Conservation (phyloP, 2,329 filamentous ascomycete genomes). For the Achaetomium macrosporum region DNA sequence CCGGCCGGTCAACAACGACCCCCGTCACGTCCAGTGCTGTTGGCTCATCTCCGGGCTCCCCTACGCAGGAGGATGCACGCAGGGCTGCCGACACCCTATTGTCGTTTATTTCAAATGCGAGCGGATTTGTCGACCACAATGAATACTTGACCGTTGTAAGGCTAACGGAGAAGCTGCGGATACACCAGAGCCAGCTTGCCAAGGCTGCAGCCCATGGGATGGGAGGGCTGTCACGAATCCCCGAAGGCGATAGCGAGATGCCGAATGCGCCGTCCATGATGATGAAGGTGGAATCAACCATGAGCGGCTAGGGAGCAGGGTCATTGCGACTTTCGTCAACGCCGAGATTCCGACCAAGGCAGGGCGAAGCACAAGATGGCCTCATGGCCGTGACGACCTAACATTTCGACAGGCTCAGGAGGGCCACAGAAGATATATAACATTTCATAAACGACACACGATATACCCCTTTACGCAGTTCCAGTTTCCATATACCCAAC, state of each 20-base stretch:
- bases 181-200: slow-evolving; percentile 46
- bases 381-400: background rate
- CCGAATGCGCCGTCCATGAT: slow-evolving; percentile 32
- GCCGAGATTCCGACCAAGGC: background rate
- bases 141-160: slow-evolving; percentile 75
- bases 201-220: slow-evolving; percentile 33
- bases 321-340: background rate
- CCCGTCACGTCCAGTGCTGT: slow-evolving; percentile 34
- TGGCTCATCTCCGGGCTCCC: slow-evolving; percentile 56
- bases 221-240: slow-evolving; percentile 49
- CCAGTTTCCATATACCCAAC: slow-evolving; percentile 16
- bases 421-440: slow-evolving; percentile 9
- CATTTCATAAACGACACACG: slow-evolving; percentile 12
- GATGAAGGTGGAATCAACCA: slow-evolving; percentile 34
- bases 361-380: background rate
- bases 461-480: slow-evolving; percentile 11
- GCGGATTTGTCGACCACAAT: slow-evolving; percentile 66
- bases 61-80: slow-evolving; percentile 79
- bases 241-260: slow-evolving; percentile 52
- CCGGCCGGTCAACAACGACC: slow-evolving; percentile 21
- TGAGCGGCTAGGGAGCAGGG: slow-evolving; percentile 24
- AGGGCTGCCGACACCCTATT: slow-evolving; percentile 76
- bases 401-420: background rate
- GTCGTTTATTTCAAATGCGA: slow-evolving; percentile 70
- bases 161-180: slow-evolving; percentile 77